A percentile compares a stretch with the other conserved stretches of the same genome.
Evolutionary conservation across 1,284 basidiomycete genomes (phyloP).

Genomic region (Cystobasidium pallidum): DNA sequence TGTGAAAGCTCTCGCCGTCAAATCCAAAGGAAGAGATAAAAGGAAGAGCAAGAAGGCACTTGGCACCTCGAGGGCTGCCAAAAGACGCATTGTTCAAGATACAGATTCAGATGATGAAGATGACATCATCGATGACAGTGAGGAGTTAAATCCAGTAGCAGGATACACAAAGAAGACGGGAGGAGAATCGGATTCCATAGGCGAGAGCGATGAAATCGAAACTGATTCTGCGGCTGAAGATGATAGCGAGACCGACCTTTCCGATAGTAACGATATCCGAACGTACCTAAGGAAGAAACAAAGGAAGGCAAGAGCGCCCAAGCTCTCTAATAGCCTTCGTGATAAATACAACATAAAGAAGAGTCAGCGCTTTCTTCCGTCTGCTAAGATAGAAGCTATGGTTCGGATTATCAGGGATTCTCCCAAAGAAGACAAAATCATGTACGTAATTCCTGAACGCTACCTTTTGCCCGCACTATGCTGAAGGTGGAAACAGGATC

Average conservation of each 20-base stretch:
- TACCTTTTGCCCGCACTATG: too few relatives aligned
- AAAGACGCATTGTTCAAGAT: conserved; percentile 13
- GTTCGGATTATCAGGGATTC: conserved; percentile 18
- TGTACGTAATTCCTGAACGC: conserved; percentile 2
- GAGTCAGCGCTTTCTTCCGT: conserved; percentile 21
- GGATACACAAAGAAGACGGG: conserved; percentile 36
- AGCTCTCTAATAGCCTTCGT: neutral
- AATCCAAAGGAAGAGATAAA: conserved; percentile 19
- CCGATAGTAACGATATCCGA: neutral
- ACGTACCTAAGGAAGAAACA: neutral
- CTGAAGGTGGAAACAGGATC: conserved; percentile 60
- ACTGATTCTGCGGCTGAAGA: neutral
- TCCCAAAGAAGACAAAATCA: conserved; percentile 32
- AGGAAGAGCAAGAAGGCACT: neutral
- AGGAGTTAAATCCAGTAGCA: neutral
- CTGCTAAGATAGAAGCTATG: conserved; percentile 22
- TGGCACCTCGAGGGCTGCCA: conserved; percentile 21
- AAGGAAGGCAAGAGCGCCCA: neutral
- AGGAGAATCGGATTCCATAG: conserved; percentile 8
- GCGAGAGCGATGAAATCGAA: conserved; percentile 1
- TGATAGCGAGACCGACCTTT: neutral
- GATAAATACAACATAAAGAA: neutral
- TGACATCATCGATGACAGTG: conserved; percentile 54
- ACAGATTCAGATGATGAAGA: conserved; percentile 44
- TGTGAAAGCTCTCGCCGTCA: conserved; percentile 41